phyloP scores from a whole-genome alignment of 2,329 filamentous ascomycete species.

The Diaporthe sp. region DNA sequence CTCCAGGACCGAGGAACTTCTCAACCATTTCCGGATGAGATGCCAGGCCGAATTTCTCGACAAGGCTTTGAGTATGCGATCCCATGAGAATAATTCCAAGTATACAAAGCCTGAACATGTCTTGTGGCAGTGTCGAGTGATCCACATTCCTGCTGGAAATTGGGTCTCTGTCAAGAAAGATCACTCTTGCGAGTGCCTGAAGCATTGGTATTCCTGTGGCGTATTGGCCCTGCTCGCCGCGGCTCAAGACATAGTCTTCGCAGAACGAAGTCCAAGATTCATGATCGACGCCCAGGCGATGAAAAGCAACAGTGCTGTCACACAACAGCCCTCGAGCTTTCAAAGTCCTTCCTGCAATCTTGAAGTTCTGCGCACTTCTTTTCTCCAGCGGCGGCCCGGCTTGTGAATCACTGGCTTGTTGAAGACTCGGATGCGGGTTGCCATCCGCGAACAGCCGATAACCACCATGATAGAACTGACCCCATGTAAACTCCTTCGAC shows the following conservation, averaged over 20 bases:
- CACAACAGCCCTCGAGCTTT: background rate
- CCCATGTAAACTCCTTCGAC: constrained; percentile 19
- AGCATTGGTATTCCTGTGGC: constrained; percentile 1
- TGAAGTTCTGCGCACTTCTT: background rate
- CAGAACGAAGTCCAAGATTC: constrained; percentile 10
- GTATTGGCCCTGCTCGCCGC: background rate
- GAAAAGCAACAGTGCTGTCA: background rate
- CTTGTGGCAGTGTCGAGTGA: background rate
- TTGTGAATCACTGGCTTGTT: background rate
- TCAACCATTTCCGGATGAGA: background rate
- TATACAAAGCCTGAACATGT: constrained; percentile 9
- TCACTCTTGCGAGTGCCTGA: constrained; percentile 11
- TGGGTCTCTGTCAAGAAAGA: background rate
- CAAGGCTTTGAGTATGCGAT: background rate
- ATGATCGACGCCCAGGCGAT: background rate
- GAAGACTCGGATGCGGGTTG: background rate
- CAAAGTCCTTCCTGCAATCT: background rate
- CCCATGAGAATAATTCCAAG: constrained; percentile 3
- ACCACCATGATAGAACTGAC: background rate
- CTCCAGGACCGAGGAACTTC: background rate
- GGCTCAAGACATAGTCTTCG: background rate
- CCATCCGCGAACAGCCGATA: constrained; percentile 1
- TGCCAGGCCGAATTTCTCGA: background rate
- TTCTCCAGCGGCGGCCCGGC: too few species aligned
- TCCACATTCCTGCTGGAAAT: background rate